Evolutionary conservation across 345 rosid species (phyloP).

Genomic region (Boechera stricta): DNA sequence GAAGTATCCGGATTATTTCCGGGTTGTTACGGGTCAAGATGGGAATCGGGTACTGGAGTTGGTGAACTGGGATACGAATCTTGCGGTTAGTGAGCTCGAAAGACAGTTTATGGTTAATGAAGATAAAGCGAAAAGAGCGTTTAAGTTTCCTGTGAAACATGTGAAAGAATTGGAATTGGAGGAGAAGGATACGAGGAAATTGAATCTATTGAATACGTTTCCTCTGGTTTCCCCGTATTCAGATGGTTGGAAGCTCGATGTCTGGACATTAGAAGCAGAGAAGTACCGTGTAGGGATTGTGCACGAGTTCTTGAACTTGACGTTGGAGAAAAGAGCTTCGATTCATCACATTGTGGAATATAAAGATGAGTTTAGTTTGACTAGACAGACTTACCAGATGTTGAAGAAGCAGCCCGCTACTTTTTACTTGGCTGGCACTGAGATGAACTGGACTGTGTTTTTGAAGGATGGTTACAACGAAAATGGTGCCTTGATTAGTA

Average conservation of each 20-base stretch:
- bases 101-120: constrained; percentile 65
- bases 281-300: constrained; percentile 81
- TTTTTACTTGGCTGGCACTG: constrained; percentile 90
- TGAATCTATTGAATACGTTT: constrained; percentile 66
- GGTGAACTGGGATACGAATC: constrained; percentile 70
- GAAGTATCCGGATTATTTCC: constrained; percentile 73
- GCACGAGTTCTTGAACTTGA: constrained; percentile 90
- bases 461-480: constrained; percentile 68
- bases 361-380: constrained; percentile 88
- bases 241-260: constrained; percentile 64
- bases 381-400: constrained; percentile 84
- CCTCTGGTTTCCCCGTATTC: constrained; percentile 88
- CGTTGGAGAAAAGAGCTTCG: constrained; percentile 84
- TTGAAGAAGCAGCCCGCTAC: constrained; percentile 72
- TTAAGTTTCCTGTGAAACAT: constrained; percentile 74
- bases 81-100: constrained; percentile 73
- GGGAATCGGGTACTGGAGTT: constrained; percentile 77
- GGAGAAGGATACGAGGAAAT: constrained; percentile 53
- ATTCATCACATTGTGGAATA: constrained; percentile 94
- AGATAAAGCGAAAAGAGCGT: constrained; percentile 63
- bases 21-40: constrained; percentile 56
- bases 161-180: constrained; percentile 71
- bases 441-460: constrained; percentile 94
- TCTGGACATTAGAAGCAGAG: constrained; percentile 90
- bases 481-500: constrained; percentile 59